Conservation (phyloP, 2,329 filamentous ascomycete genomes). For the Dactylonectria macrodidyma region DNA sequence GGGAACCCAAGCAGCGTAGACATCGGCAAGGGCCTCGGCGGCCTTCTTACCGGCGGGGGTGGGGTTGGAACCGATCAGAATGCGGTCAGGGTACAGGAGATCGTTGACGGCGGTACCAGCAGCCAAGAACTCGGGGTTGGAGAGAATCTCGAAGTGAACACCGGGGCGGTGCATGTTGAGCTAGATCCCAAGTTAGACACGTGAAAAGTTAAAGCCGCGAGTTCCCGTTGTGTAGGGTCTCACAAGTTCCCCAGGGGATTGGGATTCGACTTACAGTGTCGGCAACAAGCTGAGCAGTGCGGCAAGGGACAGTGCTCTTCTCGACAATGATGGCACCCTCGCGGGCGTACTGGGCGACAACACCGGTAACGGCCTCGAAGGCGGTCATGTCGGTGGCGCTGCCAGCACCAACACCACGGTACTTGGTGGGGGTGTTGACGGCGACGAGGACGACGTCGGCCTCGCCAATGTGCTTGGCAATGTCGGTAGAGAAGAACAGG, state of each 20-base stretch:
- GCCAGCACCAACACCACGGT: constrained; percentile 77
- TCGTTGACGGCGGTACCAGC: constrained; percentile 83
- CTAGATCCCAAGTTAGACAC: constrained; percentile 50
- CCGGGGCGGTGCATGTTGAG: constrained; percentile 72
- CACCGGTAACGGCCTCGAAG: constrained; percentile 78
- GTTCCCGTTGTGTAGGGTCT: not conserved
- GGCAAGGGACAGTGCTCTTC: constrained; percentile 85
- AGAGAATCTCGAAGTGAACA: constrained; percentile 81
- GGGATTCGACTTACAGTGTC: constrained; percentile 69
- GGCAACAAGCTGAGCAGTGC: constrained; percentile 79
- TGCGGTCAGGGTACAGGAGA: constrained; percentile 78
- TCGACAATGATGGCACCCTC: constrained; percentile 82
- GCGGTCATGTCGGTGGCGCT: constrained; percentile 80
- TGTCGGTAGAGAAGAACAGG: constrained; percentile 80
- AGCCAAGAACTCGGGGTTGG: constrained; percentile 86
- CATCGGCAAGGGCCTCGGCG: constrained; percentile 72
- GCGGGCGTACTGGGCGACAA: constrained; percentile 77
- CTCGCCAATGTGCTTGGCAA: constrained; percentile 72
- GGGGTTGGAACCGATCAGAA: constrained; percentile 79
- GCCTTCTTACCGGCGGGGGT: constrained; percentile 74
- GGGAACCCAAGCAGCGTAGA: constrained; percentile 82
- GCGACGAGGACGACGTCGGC: constrained; percentile 83
- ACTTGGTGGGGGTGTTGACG: constrained; percentile 86
- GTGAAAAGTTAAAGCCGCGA: not conserved
- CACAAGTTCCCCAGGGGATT: constrained; percentile 1